These are phyloP conservation scores for Chaetomium fimeti DNA, from an alignment of 495 filamentous ascomycete species.

Conservation along the genomic window DNA sequence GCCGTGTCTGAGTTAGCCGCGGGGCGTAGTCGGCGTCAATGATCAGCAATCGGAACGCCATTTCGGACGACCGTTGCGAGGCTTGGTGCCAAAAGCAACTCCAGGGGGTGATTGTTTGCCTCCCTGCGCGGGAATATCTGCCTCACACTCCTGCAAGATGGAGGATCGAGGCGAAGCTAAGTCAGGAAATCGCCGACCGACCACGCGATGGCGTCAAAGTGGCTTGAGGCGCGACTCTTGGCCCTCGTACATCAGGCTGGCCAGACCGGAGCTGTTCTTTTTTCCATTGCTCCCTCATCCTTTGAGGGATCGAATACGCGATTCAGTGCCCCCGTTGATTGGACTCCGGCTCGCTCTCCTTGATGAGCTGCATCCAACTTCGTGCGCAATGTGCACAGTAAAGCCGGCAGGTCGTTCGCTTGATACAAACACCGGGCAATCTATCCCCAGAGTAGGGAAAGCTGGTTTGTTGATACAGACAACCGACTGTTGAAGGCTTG, in stretches of 20 bases:
- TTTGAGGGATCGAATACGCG: conserved; percentile 1
- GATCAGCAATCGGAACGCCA: conserved; percentile 2
- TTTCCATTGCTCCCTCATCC: neutral
- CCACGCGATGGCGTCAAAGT: conserved; percentile 19
- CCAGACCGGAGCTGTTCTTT: neutral
- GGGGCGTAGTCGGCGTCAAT: neutral
- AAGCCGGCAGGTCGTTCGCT: conserved; percentile 38
- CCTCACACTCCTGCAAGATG: conserved; percentile 21
- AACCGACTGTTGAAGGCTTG: conserved; percentile 22
- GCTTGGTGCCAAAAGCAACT: conserved; percentile 10
- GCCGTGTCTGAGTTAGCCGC: neutral
- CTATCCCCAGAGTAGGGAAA: conserved; percentile 24
- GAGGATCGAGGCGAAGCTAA: neutral
- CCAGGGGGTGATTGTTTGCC: conserved; percentile 1
- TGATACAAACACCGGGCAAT: conserved; percentile 31
- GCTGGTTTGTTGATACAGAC: conserved; percentile 18
- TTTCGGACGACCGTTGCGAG: conserved; percentile 5
- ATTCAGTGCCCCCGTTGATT: neutral
- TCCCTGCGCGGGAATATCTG: conserved; percentile 9
- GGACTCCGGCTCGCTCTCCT: conserved; percentile 6
- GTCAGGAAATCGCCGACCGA: conserved; percentile 5
- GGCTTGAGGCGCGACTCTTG: conserved; percentile 3
- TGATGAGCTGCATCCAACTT: neutral
- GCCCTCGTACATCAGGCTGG: neutral
- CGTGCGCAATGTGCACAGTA: conserved; percentile 32